Conservation (phyloP, 164 flowering plant species). For the Kingdonia uniflora region DNA sequence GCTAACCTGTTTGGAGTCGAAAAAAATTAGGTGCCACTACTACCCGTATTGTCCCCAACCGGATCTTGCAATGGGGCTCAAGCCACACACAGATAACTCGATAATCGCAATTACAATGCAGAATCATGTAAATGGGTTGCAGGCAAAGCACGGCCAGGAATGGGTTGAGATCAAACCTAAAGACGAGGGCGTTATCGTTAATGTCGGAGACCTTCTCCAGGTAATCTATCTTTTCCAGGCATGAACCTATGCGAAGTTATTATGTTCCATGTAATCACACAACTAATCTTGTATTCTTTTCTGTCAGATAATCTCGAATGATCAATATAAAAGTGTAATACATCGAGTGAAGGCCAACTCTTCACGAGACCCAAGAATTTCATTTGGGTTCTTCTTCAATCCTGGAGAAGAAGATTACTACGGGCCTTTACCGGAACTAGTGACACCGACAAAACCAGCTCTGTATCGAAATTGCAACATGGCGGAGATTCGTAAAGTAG, state of each 20-base stretch:
- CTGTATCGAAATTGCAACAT: constrained; percentile 16
- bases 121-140: constrained; percentile 15
- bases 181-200: constrained; percentile 11
- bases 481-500: constrained; percentile 1
- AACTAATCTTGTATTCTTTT: background rate
- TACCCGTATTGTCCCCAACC: constrained; percentile 33
- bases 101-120: constrained; percentile 15
- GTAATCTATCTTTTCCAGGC: too few species aligned
- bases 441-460: constrained; percentile 25
- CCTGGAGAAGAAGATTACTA: constrained; percentile 9
- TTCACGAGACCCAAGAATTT: constrained; percentile 10
- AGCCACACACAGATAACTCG: constrained; percentile 17
- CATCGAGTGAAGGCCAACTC: constrained; percentile 25
- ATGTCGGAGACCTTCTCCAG: constrained; percentile 15
- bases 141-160: too few species aligned
- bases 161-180: constrained; percentile 8
- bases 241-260: too few species aligned
- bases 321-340: constrained; percentile 16
- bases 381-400: constrained; percentile 16
- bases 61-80: constrained; percentile 18
- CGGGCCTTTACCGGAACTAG: constrained; percentile 21
- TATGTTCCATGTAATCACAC: too few species aligned
- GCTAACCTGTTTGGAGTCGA: constrained; percentile 12
- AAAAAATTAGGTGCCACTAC: constrained; percentile 13
- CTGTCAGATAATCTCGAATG: constrained; percentile 24